A percentile compares a stretch with the other conserved stretches of the same genome.
Evolutionary conservation across 192 early-diverging fungal genomes (phyloP).

Genomic region (Coemansia sp.): DNA sequence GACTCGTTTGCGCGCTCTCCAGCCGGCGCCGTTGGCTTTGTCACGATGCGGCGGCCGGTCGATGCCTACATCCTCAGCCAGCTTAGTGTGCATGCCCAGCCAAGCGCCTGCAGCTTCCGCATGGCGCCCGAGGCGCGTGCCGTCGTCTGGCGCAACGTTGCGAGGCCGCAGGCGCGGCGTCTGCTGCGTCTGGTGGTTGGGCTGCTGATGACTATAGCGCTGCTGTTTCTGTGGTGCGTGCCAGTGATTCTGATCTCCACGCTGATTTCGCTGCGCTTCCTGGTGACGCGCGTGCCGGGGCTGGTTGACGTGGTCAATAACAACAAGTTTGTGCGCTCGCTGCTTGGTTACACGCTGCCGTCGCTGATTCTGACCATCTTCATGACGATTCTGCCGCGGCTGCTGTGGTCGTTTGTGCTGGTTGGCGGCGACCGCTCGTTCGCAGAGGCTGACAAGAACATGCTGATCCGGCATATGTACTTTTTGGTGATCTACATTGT

Average conservation of each 20-base stretch:
- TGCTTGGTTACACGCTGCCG: constrained; percentile 72
- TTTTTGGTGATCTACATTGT: constrained; percentile 77
- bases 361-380: constrained; percentile 73
- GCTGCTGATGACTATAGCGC: constrained; percentile 57
- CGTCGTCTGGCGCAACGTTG: constrained; percentile 70
- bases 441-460: constrained; percentile 44
- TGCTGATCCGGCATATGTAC: constrained; percentile 65
- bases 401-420: constrained; percentile 56
- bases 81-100: constrained; percentile 62
- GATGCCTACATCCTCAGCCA: constrained; percentile 70
- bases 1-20: constrained; percentile 8
- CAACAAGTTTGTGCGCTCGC: constrained; percentile 60
- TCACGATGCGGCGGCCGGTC: constrained; percentile 67
- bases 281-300: constrained; percentile 63
- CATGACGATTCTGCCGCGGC: constrained; percentile 66
- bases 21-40: constrained; percentile 64
- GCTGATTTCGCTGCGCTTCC: constrained; percentile 64
- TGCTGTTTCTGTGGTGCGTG: constrained; percentile 75
- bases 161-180: constrained; percentile 58
- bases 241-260: constrained; percentile 70
- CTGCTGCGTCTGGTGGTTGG: constrained; percentile 60
- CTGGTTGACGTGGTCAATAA: constrained; percentile 58
- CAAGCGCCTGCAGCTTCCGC: constrained; percentile 59
- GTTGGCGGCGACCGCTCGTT: constrained; percentile 50
- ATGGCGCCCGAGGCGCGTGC: constrained; percentile 77